Conservation (phyloP, 257 asterid genomes). For the Orobanche coerulescens region DNA sequence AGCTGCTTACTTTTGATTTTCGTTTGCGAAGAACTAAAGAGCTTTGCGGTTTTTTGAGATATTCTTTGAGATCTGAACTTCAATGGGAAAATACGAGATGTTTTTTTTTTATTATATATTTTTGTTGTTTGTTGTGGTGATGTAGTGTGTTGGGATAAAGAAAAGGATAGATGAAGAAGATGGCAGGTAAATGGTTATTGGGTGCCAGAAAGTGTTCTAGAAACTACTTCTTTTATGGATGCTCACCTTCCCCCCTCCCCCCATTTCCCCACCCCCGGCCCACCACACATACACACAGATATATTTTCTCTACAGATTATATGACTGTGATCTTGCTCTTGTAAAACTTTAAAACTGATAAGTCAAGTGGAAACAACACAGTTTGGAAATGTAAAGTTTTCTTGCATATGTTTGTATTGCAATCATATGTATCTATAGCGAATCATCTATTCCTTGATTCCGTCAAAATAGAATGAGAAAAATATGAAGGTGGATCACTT, state of each 20-base stretch:
- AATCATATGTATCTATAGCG: too few relatives aligned
- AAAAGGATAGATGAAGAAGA: slow-evolving; percentile 14
- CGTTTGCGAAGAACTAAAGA: not conserved
- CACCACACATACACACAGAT: too few relatives aligned
- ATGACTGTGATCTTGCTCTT: slow-evolving; percentile 1
- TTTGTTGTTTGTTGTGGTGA: slow-evolving; percentile 19
- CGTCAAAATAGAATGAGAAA: too few relatives aligned
- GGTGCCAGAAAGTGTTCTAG: slow-evolving; percentile 4
- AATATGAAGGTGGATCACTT: too few relatives aligned
- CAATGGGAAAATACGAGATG: not conserved
- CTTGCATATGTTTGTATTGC: too few relatives aligned
- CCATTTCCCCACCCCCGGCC: not conserved
- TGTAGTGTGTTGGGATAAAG: too few relatives aligned
- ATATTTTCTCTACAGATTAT: too few relatives aligned
- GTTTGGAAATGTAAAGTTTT: not conserved
- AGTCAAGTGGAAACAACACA: too few relatives aligned
- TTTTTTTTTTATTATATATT: not conserved
- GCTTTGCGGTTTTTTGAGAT: slow-evolving; percentile 3
- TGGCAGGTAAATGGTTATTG: slow-evolving; percentile 18
- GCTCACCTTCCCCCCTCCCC: not conserved
- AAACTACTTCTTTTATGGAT: slow-evolving; percentile 15
- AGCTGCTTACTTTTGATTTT: slow-evolving; percentile 16
- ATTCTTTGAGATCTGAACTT: slow-evolving; percentile 30
- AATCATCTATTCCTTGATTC: too few relatives aligned
- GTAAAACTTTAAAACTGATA: too few relatives aligned